Percentiles rank a stretch among this genome's conserved stretches.
These are phyloP conservation scores for Sphaerobolus stellatus DNA, from an alignment of 1,284 basidiomycete species.

Conservation along the genomic window DNA sequence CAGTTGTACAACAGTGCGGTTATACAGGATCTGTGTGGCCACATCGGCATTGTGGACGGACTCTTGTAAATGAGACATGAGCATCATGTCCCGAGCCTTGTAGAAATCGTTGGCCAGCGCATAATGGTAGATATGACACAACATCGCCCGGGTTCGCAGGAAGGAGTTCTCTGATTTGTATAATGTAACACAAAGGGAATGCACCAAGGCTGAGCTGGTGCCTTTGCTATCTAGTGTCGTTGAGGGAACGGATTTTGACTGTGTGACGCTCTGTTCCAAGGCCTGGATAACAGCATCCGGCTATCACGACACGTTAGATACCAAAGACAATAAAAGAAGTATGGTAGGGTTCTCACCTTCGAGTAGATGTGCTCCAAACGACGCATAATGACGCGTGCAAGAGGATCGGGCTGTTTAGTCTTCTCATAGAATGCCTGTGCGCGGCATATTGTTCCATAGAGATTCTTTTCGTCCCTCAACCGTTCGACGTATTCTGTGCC, in stretches of 20 bases:
- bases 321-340: conserved; percentile 10
- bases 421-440: conserved; percentile 91
- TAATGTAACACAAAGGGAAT: conserved; percentile 87
- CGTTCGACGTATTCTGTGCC: conserved; percentile 98
- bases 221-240: conserved; percentile 56
- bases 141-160: conserved; percentile 93
- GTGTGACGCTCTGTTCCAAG: conserved; percentile 70
- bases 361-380: conserved; percentile 98
- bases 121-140: conserved; percentile 97
- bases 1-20: conserved; percentile 95
- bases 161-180: conserved; percentile 92
- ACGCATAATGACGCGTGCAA: conserved; percentile 89
- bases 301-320: conserved; percentile 43
- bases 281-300: conserved; percentile 92
- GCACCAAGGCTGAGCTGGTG: conserved; percentile 75
- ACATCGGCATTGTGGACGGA: conserved; percentile 95
- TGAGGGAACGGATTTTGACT: conserved; percentile 57
- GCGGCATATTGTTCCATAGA: conserved; percentile 92
- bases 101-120: conserved; percentile 97
- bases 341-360: conserved; percentile 59
- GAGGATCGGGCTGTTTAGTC: conserved; percentile 72
- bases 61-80: conserved; percentile 99
- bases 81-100: conserved; percentile 95
- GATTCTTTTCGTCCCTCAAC: conserved; percentile 90
- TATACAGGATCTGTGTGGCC: conserved; percentile 96